Conservation (phyloP, 257 asterid genomes). For the Ajuga chamaepitys region DNA sequence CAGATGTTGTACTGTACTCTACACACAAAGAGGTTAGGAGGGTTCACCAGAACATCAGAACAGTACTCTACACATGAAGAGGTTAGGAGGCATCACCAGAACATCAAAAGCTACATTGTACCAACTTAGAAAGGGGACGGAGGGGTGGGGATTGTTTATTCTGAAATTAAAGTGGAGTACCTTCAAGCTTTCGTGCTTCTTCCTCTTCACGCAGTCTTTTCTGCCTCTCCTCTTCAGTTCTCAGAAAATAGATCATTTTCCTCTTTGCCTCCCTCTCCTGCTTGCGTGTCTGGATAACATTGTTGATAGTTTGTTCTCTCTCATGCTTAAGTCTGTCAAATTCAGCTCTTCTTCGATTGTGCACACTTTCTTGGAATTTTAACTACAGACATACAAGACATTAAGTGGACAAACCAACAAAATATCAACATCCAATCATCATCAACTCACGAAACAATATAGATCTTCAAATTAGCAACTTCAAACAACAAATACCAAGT, state of each 20-base stretch:
- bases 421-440: no score
- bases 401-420: not conserved
- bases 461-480: not conserved
- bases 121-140: not conserved
- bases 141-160: not conserved
- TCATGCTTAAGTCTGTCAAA: conserved; percentile 14
- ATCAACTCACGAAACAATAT: no score
- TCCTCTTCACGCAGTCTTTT: conserved; percentile 70
- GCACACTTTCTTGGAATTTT: conserved; percentile 9
- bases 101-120: not conserved
- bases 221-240: conserved; percentile 64
- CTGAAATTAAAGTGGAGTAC: conserved; percentile 25
- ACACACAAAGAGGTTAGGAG: no score
- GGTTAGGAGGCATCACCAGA: not conserved
- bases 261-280: conserved; percentile 67
- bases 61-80: no score
- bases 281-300: conserved; percentile 47
- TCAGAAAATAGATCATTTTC: conserved; percentile 54
- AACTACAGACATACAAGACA: not conserved
- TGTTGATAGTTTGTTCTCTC: conserved; percentile 21
- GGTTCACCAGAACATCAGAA: no score
- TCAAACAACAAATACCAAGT: not conserved
- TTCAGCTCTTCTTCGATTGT: conserved; percentile 13
- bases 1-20: no score
- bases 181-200: conserved; percentile 80